Base-by-base conservation (phyloP, 192 early-diverging fungal genomes). In the Coemansia sp. region DNA sequence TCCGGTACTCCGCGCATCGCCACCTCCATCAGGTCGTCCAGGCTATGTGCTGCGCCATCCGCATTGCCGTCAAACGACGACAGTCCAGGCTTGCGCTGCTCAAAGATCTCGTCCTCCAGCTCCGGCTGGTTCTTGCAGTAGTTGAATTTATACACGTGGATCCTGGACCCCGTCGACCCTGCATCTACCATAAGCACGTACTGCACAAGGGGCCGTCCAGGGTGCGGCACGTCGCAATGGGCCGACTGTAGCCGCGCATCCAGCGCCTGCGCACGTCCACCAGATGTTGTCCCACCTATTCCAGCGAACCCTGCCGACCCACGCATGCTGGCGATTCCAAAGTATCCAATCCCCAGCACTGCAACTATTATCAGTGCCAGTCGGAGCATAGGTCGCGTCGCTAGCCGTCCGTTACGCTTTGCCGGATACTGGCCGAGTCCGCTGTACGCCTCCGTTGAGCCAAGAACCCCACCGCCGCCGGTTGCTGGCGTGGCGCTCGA, bases 71-170 rank as follows among this genome's bases (percentile, higher is more conserved):
- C 70, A 65, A 83, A 93, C 0, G 76, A 76, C 9, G 92, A 94
- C 11, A 98, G 83, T 13, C 97, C 97, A 3, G 94, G 94, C 64
- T 91, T 83, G 42, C 86, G 64, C 65, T 91, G 89, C 36, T 88
- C 73, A 74, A 98, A 98, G 22, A 93, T 79, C 71, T 98, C 97
- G 63, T 90, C 82, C 61, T 98, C 96, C 48, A 98, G 76, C 61
- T 88, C 86, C 0, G 94, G 92, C 3, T 83, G 70, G 10, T 80
- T 69, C 57, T 92, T 89, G 79, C 97, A 98, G 79, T 92, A 88
- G 76, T 95, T 94, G 84, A 98, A 98, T 64, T 87, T 84, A 85
- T 97, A 98, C 45, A 95, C 92, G 68, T 98, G 96, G 64, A 98
- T 93, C 20, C 96, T 93, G 9, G 95, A 97, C 36, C 95, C 96